Base-by-base conservation (phyloP, 2,329 filamentous ascomycete genomes). In the Claviceps maximensis region DNA sequence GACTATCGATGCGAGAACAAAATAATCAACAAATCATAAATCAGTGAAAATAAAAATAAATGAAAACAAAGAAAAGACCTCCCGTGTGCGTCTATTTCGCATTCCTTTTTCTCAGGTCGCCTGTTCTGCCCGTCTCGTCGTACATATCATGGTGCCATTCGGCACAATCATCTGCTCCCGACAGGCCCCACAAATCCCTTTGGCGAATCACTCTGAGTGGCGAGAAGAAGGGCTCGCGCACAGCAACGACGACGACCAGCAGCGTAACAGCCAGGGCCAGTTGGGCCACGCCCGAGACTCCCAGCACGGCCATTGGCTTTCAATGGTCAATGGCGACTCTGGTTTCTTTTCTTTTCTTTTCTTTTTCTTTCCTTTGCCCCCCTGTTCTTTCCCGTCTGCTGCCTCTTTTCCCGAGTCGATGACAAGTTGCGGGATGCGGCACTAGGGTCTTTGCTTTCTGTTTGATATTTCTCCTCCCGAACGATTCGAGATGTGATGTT, bases 121-220 rank as follows among this genome's bases (percentile, higher is more conserved):
- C n/a, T n/a, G n/a, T n/a, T n/a, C n/a, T n/a, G n/a, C n/a, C n/a
- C n/a, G n/a, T n/a, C n/a, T n/a, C n/a, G n/a, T n/a, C n/a, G n/a
- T n/a, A n/a, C n/a, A n/a, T n/a, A n/a, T n/a, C n/a, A n/a, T n/a
- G n/a, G n/a, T n/a, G n/a, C n/a, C n/a, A n/a, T n/a, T n/a, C n/a
- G n/a, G n/a, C n/a, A n/a, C n/a, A n/a, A n/a, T n/a, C n/a, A n/a
- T n/a, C n/a, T n/a, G n/a, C n/a, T n/a, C n/a, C n/a, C n/a, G n/a
- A n/a, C n/a, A n/a, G n/a, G n/a, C n/a, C n/a, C n/a, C n/a, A n/a
- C n/a, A n/a, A n/a, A n/a, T n/a, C n/a, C n/a, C n/a, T n/a, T n/a
- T n/a, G n/a, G 1, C 51, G 53, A 29, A 59, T 55, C 1, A 42
- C 44, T 19, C 52, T 47, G 29, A 59, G 54, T 21, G 57, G 57